Evolutionary conservation across 2,329 filamentous ascomycete genomes (phyloP), one percentile per base, ranked within the genome.

Genomic region (Fusarium mundagurra): DNA sequence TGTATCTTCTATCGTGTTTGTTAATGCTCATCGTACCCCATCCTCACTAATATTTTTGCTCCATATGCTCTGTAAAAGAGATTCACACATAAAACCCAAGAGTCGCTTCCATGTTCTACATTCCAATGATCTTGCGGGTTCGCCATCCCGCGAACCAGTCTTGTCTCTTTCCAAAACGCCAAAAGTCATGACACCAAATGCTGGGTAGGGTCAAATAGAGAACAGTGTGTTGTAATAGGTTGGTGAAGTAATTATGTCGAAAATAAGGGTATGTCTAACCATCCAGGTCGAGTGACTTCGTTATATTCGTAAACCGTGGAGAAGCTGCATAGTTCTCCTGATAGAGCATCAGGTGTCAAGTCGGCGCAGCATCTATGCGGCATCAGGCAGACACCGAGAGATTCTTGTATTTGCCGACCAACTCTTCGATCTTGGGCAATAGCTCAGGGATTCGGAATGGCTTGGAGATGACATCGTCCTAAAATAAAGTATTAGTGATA

Each of bases 401-500:
- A 27, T 75, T 81, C 53, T 79, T 80, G 74, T 85, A 85, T 61
- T 84, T 85, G 55, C 77, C 75, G 6, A 87, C 85, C 24, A 90
- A 81, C 79, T 90, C 87, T 70, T 90, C 86, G 70, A 94, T 92
- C 80, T 92, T 92, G 20, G 90, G 89, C 50, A 93, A 85, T 60
- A 94, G 82, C 63, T 94, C 91, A n/a, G 88, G 88, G 60, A 93
- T 91, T n/a, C 90, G 88, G 79, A 95, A 96, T 8, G 94, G 93
- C 79, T 96, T 96, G 3, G 92, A 92, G 41, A 96, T 92, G 48
- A 95, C 90, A 81, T 92, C 91, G 81, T 94, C 91, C 88, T 91
- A 20, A 11, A 24, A 24, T 39, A 14, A 31, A 16, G 31, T 18
- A 64, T 77, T 62, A 76, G 73, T 34, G 33, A 50, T 9, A 17